A percentile compares a stretch with the other conserved stretches of the same genome.
phyloP scores from a whole-genome alignment of 2,329 filamentous ascomycete species.

The Colletotrichum tropicicola region DNA sequence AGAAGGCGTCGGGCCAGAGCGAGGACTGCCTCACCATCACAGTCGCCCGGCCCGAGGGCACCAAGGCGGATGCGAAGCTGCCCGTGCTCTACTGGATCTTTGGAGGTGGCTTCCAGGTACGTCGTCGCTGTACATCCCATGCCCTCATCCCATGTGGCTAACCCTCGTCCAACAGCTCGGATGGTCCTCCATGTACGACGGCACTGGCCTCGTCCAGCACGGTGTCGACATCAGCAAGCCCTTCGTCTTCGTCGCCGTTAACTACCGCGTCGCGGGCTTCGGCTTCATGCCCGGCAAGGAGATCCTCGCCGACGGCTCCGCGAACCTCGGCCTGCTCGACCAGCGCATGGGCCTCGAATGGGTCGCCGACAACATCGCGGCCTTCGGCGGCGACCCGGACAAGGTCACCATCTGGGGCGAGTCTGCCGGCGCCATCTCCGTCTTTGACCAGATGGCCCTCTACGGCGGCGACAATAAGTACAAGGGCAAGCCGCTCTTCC shows the following conservation, averaged over 20 bases:
- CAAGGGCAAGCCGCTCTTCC: constrained; percentile 71
- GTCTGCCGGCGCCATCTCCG: constrained; percentile 66
- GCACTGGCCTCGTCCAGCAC: constrained; percentile 40
- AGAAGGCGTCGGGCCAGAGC: constrained; percentile 48
- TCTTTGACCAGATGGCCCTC: constrained; percentile 69
- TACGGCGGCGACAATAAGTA: constrained; percentile 70
- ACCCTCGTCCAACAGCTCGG: constrained; percentile 32
- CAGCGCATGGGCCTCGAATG: constrained; percentile 69
- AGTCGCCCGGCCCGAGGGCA: constrained; percentile 55
- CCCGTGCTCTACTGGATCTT: constrained; percentile 68
- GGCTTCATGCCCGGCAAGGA: constrained; percentile 69
- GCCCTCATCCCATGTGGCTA: neutral
- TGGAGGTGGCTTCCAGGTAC: constrained; percentile 56
- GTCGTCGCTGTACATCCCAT: neutral
- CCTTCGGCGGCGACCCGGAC: constrained; percentile 72
- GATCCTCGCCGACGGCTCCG: constrained; percentile 60
- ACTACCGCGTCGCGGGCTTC: constrained; percentile 71
- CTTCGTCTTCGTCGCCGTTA: constrained; percentile 70
- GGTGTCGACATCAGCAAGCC: constrained; percentile 57
- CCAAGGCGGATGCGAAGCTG: constrained; percentile 51
- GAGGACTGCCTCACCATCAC: constrained; percentile 63
- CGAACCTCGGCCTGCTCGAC: constrained; percentile 69
- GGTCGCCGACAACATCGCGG: constrained; percentile 70
- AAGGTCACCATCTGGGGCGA: constrained; percentile 75
- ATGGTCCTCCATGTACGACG: constrained; percentile 47